Evolutionary conservation across 2,329 filamentous ascomycete species (phyloP), one percentile per base, ranked within the genome.

Genomic region (Phyllosticta citribraziliensis): DNA sequence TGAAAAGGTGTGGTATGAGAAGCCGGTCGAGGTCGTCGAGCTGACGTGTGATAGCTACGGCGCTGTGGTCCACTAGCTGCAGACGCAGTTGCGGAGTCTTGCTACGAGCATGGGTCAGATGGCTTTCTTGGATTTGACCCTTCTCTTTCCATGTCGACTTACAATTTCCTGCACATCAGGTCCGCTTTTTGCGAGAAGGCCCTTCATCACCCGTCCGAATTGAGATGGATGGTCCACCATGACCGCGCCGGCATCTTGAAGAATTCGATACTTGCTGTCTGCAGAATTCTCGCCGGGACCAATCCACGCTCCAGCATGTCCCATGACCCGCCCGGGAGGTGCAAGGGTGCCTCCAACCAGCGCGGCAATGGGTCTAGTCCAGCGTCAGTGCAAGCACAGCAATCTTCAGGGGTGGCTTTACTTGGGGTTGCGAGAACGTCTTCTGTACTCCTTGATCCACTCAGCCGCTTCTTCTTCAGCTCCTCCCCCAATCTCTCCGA

Each of bases 141-240:
- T 40, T 12, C 33, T 8, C 3, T 27, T n/a, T 22, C 27, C 40
- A 9, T 20, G 1, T 54, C 27, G n/a, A 63, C 71, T 65, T 66
- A 73, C 73, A 57, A 74, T 76, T 63, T 74, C 74, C 61, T 69
- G 67, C 33, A 78, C 70, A 60, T 73, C 69, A 62, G 75, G 65
- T 64, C 74, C 76, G 20, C 73, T 72, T 47, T 75, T 73, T 17
- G 71, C 73, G 3, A 91, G 74, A 14, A 88, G 75, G 2, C 75
- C 74, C 70, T 85, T 88, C 79, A 92, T 84, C 0, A 83, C 82
- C 20, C 80, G 76, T 0, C 89, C 89, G 64, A 93, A 88, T 64
- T 88, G 85, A 56, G 88, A 86, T 0, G 89, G 89, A 68, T 92
- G 88, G 63, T 88, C 84, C 2, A 91, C 85, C 73, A 92, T 84